Percentiles rank a stretch among this genome's conserved stretches.
Conservation (phyloP, 768 basidiomycete species). For the Lactarius vividus region DNA sequence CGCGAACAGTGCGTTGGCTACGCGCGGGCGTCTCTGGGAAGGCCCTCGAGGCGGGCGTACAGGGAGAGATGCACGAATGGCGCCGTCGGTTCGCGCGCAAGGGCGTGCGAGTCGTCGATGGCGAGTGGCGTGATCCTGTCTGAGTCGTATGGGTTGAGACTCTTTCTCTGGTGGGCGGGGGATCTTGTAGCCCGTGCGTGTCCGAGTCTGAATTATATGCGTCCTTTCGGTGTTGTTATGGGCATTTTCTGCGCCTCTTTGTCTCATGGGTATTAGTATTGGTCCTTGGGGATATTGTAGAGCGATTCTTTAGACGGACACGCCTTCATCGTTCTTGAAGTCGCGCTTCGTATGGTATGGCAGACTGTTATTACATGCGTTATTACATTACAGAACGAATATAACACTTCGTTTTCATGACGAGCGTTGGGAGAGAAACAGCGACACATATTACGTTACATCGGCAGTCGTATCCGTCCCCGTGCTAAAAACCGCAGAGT, state of each 20-base stretch:
- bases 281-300: not conserved
- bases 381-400: not conserved
- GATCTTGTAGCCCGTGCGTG: not conserved
- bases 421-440: not conserved
- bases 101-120: conserved; percentile 63
- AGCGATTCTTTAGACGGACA: not conserved
- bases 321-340: not conserved
- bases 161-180: not conserved
- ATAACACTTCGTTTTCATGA: not conserved
- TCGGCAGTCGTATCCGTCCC: not conserved
- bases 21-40: conserved; percentile 59
- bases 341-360: not conserved
- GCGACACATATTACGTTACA: not conserved
- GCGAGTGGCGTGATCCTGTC: conserved; percentile 56
- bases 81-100: conserved; percentile 54
- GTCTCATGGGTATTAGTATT: not conserved
- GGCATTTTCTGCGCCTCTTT: not conserved
- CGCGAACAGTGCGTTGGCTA: conserved; percentile 72
- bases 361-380: not conserved
- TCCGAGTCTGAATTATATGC: not conserved
- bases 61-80: conserved; percentile 81
- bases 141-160: not conserved
- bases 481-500: too few relatives aligned
- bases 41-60: conserved; percentile 72
- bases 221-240: not conserved